Evolutionary conservation across 257 asterid genomes (phyloP).

Genomic region (Penstemon davidsonii): DNA sequence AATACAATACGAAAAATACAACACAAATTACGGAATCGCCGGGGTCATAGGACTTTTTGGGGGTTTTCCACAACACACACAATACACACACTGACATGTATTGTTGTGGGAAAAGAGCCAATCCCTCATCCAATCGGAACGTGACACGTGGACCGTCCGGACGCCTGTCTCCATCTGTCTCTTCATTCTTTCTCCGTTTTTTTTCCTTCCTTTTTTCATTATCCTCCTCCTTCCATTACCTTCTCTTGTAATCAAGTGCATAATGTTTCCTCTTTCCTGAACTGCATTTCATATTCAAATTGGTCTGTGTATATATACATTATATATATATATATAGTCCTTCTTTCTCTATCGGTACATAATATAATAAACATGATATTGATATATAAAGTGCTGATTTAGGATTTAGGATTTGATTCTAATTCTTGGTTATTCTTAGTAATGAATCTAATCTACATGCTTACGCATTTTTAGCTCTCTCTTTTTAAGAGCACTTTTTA

Average conservation of each 20-base stretch:
- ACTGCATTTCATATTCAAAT: not conserved
- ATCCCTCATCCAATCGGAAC: slow-evolving; percentile 36
- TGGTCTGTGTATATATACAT: not conserved
- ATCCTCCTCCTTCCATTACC: slow-evolving; percentile 2
- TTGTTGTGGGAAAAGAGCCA: slow-evolving; percentile 51
- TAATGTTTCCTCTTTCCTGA: not conserved
- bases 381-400: too few relatives aligned
- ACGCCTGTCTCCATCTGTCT: slow-evolving; percentile 49
- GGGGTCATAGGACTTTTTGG: slow-evolving; percentile 44
- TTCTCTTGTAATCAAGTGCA: not conserved
- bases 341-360: too few relatives aligned
- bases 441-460: too few relatives aligned
- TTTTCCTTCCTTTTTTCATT: not conserved
- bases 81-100: slow-evolving; percentile 44
- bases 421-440: too few relatives aligned
- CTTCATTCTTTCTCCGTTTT: slow-evolving; percentile 27
- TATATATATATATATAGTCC: not conserved
- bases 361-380: too few relatives aligned
- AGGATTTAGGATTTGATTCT: too few relatives aligned
- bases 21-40: slow-evolving; percentile 45
- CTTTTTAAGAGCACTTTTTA: too few relatives aligned
- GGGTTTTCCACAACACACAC: slow-evolving; percentile 31
- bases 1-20: not conserved
- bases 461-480: too few relatives aligned
- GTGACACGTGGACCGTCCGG: slow-evolving; percentile 50